Evolutionary conservation across 73 alveolate species (phyloP).

Genomic region (Paramecium sexaurelia): DNA sequence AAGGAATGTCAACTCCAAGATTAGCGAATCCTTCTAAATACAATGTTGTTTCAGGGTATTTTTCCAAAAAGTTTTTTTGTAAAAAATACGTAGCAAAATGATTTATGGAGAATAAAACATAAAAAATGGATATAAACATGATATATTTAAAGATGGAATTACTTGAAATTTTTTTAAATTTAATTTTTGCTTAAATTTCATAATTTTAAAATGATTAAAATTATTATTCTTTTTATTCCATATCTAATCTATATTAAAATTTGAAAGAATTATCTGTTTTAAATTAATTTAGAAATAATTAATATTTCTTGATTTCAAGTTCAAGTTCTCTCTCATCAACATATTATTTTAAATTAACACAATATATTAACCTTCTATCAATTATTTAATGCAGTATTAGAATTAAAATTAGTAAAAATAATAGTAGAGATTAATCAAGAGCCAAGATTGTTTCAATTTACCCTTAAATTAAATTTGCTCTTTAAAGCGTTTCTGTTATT

Average conservation of each 20-base stretch:
- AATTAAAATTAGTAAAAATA: neutral
- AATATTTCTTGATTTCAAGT: neutral
- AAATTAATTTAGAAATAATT: neutral
- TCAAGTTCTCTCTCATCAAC: neutral
- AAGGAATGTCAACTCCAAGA: conserved; percentile 16
- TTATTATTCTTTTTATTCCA: neutral
- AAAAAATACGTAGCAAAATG: neutral
- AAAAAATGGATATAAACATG: neutral
- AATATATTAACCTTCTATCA: neutral
- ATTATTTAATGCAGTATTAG: neutral
- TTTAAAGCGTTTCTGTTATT: neutral
- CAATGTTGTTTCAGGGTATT: neutral
- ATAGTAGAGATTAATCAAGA: neutral
- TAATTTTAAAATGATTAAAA: neutral
- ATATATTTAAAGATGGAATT: neutral
- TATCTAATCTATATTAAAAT: neutral
- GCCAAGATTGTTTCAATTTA: neutral
- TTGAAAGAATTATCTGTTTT: neutral
- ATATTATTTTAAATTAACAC: neutral
- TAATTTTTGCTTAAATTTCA: neutral
- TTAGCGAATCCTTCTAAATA: neutral
- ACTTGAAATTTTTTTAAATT: neutral
- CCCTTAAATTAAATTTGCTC: neutral
- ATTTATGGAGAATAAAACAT: neutral
- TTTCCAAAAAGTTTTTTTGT: neutral